Evolutionary conservation across 345 rosid species (phyloP).

Genomic region (Lumnitzera littorea): DNA sequence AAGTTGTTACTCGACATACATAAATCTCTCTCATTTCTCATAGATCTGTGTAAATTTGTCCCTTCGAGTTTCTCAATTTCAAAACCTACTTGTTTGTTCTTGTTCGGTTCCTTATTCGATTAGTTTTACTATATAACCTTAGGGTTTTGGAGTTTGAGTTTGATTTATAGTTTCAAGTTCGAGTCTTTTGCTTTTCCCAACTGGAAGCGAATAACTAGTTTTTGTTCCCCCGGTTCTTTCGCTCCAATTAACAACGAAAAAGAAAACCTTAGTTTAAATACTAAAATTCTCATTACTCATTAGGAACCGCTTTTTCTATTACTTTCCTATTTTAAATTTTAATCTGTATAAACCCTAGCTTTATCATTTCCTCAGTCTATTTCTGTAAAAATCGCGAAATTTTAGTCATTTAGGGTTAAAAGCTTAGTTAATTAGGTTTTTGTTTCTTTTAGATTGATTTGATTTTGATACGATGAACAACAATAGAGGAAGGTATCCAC

Average conservation of each 20-base stretch:
- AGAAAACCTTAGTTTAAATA: too few species aligned
- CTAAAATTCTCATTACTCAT: neutral
- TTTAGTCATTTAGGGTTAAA: neutral
- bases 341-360: slow-evolving; percentile 5
- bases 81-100: too few species aligned
- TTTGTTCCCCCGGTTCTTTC: too few species aligned
- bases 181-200: too few species aligned
- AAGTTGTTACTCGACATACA: neutral
- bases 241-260: too few species aligned
- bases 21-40: slow-evolving; percentile 2
- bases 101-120: slow-evolving; percentile 2
- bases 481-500: slow-evolving; percentile 78
- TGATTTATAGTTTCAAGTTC: too few species aligned
- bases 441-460: slow-evolving; percentile 13
- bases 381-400: too few species aligned
- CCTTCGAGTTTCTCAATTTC: neutral
- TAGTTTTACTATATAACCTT: slow-evolving; percentile 1
- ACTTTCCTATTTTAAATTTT: slow-evolving; percentile 2
- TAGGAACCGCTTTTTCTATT: slow-evolving; percentile 14
- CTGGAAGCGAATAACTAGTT: too few species aligned
- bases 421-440: slow-evolving; percentile 25
- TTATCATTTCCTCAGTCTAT: too few species aligned
- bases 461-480: slow-evolving; percentile 47
- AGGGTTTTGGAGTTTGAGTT: neutral
- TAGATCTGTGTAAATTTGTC: slow-evolving; percentile 8